Evolutionary conservation across 2,329 filamentous ascomycete species (phyloP).

Genomic region (Colletotrichum sp.): DNA sequence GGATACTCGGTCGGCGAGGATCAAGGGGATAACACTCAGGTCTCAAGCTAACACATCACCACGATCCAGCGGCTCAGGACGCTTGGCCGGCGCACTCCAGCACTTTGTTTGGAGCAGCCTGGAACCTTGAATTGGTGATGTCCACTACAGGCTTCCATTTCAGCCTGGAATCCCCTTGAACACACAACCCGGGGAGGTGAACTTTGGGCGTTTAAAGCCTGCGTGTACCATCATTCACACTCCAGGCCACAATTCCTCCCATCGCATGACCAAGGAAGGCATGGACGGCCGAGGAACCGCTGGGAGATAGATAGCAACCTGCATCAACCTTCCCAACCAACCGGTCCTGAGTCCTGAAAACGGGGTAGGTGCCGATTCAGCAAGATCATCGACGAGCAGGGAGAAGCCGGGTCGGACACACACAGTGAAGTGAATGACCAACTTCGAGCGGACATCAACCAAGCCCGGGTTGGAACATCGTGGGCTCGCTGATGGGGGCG

Average conservation of each 20-base stretch:
- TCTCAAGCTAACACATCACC: slow-evolving; percentile 4
- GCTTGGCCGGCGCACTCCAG: slow-evolving; percentile 6
- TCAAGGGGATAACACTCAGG: slow-evolving; percentile 1
- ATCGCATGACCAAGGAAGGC: neutral
- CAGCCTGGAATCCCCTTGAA: slow-evolving; percentile 15
- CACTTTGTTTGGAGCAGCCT: slow-evolving; percentile 7
- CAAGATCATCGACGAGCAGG: neutral
- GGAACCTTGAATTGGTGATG: slow-evolving; percentile 18
- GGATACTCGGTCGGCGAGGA: slow-evolving; percentile 2
- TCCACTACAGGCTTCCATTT: neutral
- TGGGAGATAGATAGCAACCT: neutral
- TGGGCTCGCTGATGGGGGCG: neutral
- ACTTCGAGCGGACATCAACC: neutral
- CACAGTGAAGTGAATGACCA: neutral
- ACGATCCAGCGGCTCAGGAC: neutral
- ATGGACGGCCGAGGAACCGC: neutral
- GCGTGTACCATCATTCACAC: neutral
- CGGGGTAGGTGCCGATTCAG: neutral
- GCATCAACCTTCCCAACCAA: neutral
- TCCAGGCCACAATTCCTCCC: neutral
- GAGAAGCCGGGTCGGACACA: neutral
- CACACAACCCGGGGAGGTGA: neutral
- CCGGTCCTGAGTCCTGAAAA: neutral
- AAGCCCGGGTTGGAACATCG: neutral
- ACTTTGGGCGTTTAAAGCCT: neutral